Percentiles rank a stretch among this genome's conserved stretches.
Conservation (phyloP, 305 asterid species). For the Fraxinus greggii region DNA sequence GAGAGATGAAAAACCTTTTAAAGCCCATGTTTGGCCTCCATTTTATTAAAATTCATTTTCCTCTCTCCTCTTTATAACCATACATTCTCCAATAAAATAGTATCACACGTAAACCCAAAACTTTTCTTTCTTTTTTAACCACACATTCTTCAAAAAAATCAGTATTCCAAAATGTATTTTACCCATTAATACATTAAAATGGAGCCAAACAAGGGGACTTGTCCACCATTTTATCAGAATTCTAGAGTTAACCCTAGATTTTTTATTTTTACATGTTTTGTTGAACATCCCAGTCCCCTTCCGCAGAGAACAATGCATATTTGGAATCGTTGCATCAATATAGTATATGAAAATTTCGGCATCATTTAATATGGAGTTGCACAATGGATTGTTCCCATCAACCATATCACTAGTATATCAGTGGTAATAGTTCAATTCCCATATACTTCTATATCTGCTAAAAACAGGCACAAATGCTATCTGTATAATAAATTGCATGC, state of each 20-base stretch:
- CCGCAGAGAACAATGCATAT: neutral
- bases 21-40: neutral
- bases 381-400: neutral
- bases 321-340: neutral
- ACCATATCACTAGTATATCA: constrained; percentile 1
- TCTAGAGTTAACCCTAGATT: neutral
- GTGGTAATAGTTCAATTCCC: neutral
- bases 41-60: too few species aligned
- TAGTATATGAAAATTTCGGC: neutral
- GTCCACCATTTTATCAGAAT: neutral
- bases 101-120: neutral
- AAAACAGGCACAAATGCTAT: neutral
- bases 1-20: neutral
- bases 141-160: neutral
- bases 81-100: neutral
- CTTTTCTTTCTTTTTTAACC: neutral
- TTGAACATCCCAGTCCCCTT: neutral
- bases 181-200: too few species aligned
- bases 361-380: neutral
- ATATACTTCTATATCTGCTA: neutral
- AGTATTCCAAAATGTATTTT: too few species aligned
- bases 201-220: neutral
- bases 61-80: too few species aligned
- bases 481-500: neutral
- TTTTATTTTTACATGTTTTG: neutral